Base-by-base conservation (phyloP, 2,329 filamentous ascomycete species). In the Colletotrichum gloeosporioides region DNA sequence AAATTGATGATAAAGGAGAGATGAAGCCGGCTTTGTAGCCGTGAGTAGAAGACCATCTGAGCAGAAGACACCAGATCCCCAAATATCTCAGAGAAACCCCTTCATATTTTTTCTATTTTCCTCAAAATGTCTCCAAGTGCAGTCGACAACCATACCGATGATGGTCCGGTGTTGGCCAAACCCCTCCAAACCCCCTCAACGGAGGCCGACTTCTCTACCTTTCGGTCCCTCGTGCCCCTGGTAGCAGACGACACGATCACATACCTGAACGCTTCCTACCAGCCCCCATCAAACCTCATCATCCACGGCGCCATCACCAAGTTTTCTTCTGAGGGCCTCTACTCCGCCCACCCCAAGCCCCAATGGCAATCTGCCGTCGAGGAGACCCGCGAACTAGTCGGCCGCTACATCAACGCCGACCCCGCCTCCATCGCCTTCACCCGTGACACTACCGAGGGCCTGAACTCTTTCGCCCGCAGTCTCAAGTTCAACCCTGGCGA, bases 361-460 rank as follows among this genome's bases (percentile, higher is more conserved):
- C 34, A 16, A 16, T 73, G 71, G 71, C 59, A 64, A 6, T 22
- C 16, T 4, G 31, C 68, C 25, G 66, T 59, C 8, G 71, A 73
- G 25, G 71, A 68, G 18, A 68, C 68, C 1, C 44, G 71, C 16
- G 57, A 59, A 2, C 73, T 83, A 0, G 12, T 84, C 8, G 82
- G 74, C 2, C 74, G 79, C 15, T 83, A 82, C 71, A 80, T 84
- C 78, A 80, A 82, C 49, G 78, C 82, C 32, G 74, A 80, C 7
- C 57, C 77, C 3, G 64, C 78, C 0, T 71, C 78, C 8, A 76
- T 84, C 15, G 80, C 81, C 9, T 81, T 84, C 59, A 83, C 82
- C 2, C 79, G 82, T 3, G 82, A 84, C 66, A 84, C 83, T 0
- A 85, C 83, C 4, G 83, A 85, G 63, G 83, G 77, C 1, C 75